These are phyloP conservation scores for Zygosaccharomyces pseudobailii DNA, from an alignment of 1,139 yeast species.

Conservation along the genomic window DNA sequence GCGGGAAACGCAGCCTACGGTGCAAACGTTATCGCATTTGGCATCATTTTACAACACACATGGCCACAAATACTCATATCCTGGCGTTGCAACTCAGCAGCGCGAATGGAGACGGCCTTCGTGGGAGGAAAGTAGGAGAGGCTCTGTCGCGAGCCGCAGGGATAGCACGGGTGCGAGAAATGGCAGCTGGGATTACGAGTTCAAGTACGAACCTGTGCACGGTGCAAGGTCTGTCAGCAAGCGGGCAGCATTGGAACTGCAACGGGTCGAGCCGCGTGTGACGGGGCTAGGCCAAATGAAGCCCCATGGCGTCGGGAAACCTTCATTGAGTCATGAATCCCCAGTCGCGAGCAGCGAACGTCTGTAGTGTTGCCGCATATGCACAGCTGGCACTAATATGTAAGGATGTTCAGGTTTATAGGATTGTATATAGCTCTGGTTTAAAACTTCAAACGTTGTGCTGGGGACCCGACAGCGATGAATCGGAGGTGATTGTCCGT, in stretches of 20 bases:
- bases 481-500: too few species aligned
- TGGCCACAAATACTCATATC: constrained; percentile 27
- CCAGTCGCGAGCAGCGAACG: not conserved
- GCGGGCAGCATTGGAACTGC: not conserved
- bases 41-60: constrained; percentile 27
- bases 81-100: constrained; percentile 9
- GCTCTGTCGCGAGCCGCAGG: not conserved
- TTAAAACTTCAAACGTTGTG: not conserved
- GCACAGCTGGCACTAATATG: not conserved
- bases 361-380: too few species aligned
- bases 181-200: not conserved
- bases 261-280: not conserved
- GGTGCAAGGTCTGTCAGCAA: not conserved
- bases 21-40: constrained; percentile 20
- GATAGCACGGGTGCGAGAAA: not conserved
- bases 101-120: constrained; percentile 4
- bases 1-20: constrained; percentile 16
- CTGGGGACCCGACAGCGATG: not conserved
- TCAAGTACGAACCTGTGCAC: not conserved
- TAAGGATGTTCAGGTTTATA: not conserved
- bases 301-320: not conserved
- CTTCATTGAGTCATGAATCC: not conserved
- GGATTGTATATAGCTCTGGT: not conserved
- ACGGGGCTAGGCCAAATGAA: not conserved
- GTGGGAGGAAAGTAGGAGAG: constrained; percentile 2